Evolutionary conservation across 306 rosid species (phyloP), one percentile per base, ranked within the genome.

Genomic region (Hippophae rhamnoides): DNA sequence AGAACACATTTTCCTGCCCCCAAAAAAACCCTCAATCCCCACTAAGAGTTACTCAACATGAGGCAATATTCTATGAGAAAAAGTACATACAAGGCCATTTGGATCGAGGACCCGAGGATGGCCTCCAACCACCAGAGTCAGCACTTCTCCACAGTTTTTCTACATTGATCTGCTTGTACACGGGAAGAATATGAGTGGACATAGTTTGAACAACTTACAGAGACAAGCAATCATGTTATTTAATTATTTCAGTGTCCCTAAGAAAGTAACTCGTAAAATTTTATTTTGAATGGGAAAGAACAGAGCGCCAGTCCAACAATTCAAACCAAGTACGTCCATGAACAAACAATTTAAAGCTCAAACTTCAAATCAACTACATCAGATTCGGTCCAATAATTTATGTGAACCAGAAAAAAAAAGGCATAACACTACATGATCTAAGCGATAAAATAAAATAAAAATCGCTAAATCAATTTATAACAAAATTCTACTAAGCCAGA

Each of bases 71-170:
- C 6, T 44, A 71, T 62, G 62, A 52, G 69, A 76, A 70, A 61
- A 56, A 61, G 61, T 63, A 77, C 73, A 49, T 88, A 93, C 95
- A 70, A 40, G 88, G 89, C 97, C 99, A 93, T 60, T 80, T 63
- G 48, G 97, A 77, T 47, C 95, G 78, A 1, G 99, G 99, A 41
- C 90, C 75, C n/a, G 97, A 93, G 40, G 97, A 93, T 38, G 99
- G 97, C 56, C 79, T 77, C 99, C 99, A 93, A 52, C 88, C 90
- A 64, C 74, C 87, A 54, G 96, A 60, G 73, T 86, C 78, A 58
- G 90, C 97, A 67, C 65, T 79, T 72, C 69, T 79, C 99, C 97
- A 92, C 25, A 92, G 95, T 58, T 88, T 81, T 78, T 76, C 95
- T 65, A 79, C 38, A 56, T 48, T 78, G 67, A 92, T 77, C 99